Percentiles rank a stretch among this genome's conserved stretches.
Evolutionary conservation across 2,329 filamentous ascomycete species (phyloP).

Genomic region (Parasarocladium wereldwijsianum): DNA sequence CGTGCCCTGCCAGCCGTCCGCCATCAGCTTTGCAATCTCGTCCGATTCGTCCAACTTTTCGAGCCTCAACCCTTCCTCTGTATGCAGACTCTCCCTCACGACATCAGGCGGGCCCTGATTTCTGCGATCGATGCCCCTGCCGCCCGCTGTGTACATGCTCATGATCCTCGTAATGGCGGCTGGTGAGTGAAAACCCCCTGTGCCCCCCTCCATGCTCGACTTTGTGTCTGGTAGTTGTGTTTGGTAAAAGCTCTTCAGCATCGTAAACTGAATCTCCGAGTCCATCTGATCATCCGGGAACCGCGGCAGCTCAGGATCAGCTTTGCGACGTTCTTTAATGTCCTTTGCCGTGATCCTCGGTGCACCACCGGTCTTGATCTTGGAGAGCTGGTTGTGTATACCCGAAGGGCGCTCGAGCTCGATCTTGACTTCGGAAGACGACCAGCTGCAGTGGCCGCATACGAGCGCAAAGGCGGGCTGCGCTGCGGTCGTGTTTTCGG

Average conservation of each 20-base stretch:
- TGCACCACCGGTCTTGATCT: conserved; percentile 48
- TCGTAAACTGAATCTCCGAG: conserved; percentile 56
- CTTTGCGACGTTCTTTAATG: conserved; percentile 35
- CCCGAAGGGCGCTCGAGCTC: conserved; percentile 81
- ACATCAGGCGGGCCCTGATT: conserved; percentile 50
- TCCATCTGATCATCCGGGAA: conserved; percentile 35
- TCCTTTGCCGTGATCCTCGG: conserved; percentile 34
- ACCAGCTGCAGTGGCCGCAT: conserved; percentile 91
- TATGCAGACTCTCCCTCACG: conserved; percentile 66
- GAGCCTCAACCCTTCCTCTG: conserved; percentile 57
- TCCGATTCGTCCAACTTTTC: conserved; percentile 46
- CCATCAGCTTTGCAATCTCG: conserved; percentile 44
- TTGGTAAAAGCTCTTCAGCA: conserved; percentile 69
- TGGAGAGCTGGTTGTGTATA: conserved; percentile 66
- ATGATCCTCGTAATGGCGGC: conserved; percentile 77
- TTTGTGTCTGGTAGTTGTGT: conserved; percentile 55
- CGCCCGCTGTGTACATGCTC: conserved; percentile 66
- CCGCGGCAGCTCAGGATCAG: conserved; percentile 22
- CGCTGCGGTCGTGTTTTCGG: conserved; percentile 20
- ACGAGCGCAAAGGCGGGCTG: conserved; percentile 58
- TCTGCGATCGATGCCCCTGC: conserved; percentile 42
- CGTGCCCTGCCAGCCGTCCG: conserved; percentile 50
- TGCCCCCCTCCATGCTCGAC: conserved; percentile 29
- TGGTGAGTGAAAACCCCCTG: conserved; percentile 53
- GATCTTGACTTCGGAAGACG: conserved; percentile 75